Evolutionary conservation across 768 basidiomycete genomes (phyloP), one percentile per base, ranked within the genome.

Genomic region (Boletus tomentosulus): DNA sequence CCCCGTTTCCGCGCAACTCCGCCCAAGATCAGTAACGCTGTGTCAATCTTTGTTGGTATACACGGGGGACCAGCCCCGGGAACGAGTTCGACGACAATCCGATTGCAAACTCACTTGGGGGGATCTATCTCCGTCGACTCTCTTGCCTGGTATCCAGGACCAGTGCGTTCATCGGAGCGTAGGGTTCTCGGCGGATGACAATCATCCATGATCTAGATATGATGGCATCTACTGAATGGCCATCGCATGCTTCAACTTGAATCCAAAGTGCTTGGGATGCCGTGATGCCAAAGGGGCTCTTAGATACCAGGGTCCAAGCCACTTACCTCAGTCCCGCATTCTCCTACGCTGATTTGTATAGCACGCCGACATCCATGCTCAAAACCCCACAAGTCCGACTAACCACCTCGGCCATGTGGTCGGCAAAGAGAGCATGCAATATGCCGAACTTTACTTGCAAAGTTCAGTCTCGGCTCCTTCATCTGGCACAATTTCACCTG

Each of bases 241-340:
- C 34, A 4, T 46, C 24, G 22, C 44, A 19, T n/a, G 43, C 37
- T 31, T n/a, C n/a, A n/a, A n/a, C n/a, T n/a, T n/a, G 25, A 39
- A 28, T 33, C 16, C 43, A 33, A 56, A 27, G 48, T 35, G 46
- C 37, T 41, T 22, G 31, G 35, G 33, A 51, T 46, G 49, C 38
- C 38, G 39, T 46, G 24, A 58, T 27, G 33, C 51, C 12, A 37
- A 24, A 24, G 22, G 7, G 28, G 10, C 11, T 39, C n/a, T n/a
- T 51, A 42, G 46, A 48, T 42, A 47, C 37, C 51, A 64, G 53
- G 62, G 59, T 52, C 30, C 8, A 33, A 41, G 37, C 19, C 44
- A 53, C 51, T 55, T 61, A 55, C 42, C 15, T 53, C 44, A 39
- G 30, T 49, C 48, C 11, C 38, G 33, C 48, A 49, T 31, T 16